Conservation (phyloP, 2,329 filamentous ascomycete species). For the Curvularia verruculosa region DNA sequence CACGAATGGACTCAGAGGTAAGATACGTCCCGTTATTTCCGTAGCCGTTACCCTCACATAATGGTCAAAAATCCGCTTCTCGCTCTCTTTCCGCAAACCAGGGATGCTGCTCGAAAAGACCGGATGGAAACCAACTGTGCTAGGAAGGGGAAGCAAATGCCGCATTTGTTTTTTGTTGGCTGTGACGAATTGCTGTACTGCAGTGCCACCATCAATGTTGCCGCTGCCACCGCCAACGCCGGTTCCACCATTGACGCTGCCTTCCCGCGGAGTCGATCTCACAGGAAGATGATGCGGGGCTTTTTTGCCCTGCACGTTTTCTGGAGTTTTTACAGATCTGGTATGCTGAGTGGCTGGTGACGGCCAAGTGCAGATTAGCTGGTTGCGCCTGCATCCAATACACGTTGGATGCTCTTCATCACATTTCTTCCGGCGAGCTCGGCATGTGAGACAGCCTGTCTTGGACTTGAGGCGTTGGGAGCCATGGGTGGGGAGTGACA, state of each 20-base stretch:
- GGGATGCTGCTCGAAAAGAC: background rate
- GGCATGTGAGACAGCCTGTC: constrained; percentile 7
- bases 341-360: background rate
- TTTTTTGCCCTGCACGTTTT: background rate
- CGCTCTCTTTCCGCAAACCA: constrained; percentile 2
- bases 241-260: background rate
- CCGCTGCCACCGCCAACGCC: background rate
- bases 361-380: constrained; percentile 12
- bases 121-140: background rate
- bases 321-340: background rate
- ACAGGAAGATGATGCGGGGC: background rate
- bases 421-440: constrained; percentile 3
- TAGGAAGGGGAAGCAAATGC: background rate
- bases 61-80: constrained; percentile 9
- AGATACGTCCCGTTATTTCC: background rate
- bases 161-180: constrained; percentile 1
- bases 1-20: constrained; percentile 3
- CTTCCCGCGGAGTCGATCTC: background rate
- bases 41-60: constrained; percentile 5
- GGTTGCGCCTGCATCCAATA: constrained; percentile 3
- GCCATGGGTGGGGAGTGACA: background rate
- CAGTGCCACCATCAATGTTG: background rate
- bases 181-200: constrained; percentile 63
- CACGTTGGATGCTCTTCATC: constrained; percentile 3
- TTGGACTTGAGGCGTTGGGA: constrained; percentile 1